phyloP scores from a whole-genome alignment of 495 filamentous ascomycete genomes.

The Choiromyces venosus region DNA sequence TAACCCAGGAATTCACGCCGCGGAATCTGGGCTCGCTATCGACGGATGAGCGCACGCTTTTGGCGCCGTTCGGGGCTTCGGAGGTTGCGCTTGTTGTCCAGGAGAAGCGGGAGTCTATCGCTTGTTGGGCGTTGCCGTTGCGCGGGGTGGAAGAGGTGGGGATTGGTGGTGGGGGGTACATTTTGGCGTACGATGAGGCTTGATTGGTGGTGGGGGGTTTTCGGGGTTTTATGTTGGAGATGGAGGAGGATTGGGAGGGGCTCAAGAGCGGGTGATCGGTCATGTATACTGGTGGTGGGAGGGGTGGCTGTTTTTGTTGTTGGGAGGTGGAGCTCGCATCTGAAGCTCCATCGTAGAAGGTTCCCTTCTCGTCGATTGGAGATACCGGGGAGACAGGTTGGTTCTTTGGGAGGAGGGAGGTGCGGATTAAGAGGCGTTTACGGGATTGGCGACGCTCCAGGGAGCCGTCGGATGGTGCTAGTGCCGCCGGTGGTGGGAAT shows the following conservation, averaged over 20 bases:
- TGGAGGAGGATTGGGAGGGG: slow-evolving; percentile 31
- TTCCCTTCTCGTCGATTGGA: neutral
- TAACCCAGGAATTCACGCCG: slow-evolving; percentile 57
- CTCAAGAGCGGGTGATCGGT: neutral
- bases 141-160: slow-evolving; percentile 23
- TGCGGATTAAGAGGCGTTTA: slow-evolving; percentile 8
- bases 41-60: slow-evolving; percentile 19
- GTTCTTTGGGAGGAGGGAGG: slow-evolving; percentile 17
- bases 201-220: neutral
- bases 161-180: slow-evolving; percentile 18
- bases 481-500: slow-evolving; percentile 30
- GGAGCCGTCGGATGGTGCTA: neutral
- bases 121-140: neutral
- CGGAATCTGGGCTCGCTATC: slow-evolving; percentile 50
- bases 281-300: neutral
- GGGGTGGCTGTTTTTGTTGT: neutral
- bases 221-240: slow-evolving; percentile 20
- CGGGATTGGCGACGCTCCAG: neutral
- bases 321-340: neutral
- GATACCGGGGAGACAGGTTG: neutral
- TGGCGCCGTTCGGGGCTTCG: neutral
- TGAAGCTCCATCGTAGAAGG: neutral
- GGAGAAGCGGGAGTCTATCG: slow-evolving; percentile 25
- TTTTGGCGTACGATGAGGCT: neutral
- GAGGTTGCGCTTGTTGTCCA: slow-evolving; percentile 13